Evolutionary conservation across 345 rosid species (phyloP).

Genomic region (Camelina hispida): DNA sequence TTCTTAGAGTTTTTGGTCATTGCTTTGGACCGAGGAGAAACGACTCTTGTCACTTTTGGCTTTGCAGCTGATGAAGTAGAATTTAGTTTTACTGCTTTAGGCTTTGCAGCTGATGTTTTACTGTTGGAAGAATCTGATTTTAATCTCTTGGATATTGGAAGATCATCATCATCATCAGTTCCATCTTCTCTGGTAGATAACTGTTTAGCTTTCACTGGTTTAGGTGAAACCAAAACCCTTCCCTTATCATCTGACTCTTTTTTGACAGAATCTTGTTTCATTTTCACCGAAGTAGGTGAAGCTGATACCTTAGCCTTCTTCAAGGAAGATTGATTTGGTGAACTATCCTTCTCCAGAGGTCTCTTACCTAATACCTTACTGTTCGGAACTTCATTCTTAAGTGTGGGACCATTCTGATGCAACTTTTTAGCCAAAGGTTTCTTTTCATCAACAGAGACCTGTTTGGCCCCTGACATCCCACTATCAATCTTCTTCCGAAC

Average conservation of each 20-base stretch:
- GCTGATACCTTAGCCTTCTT: constrained; percentile 73
- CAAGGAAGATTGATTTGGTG: constrained; percentile 52
- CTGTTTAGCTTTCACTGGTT: constrained; percentile 33
- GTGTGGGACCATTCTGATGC: constrained; percentile 69
- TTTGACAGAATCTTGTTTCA: constrained; percentile 60
- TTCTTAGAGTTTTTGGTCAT: constrained; percentile 59
- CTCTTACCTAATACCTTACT: constrained; percentile 61
- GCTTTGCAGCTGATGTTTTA: constrained; percentile 58
- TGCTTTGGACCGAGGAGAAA: constrained; percentile 62
- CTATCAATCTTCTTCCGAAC: constrained; percentile 48
- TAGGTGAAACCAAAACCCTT: constrained; percentile 33
- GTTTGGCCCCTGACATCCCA: constrained; percentile 56
- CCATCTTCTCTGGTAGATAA: constrained; percentile 44
- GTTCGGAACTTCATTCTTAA: constrained; percentile 54
- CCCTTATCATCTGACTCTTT: constrained; percentile 45
- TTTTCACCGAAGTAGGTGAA: constrained; percentile 50
- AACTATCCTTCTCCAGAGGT: constrained; percentile 62
- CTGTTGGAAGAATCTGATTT: constrained; percentile 53
- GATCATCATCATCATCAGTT: constrained; percentile 71
- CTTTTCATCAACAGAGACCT: constrained; percentile 51
- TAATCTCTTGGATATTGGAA: constrained; percentile 78
- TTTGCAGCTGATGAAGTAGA: constrained; percentile 55
- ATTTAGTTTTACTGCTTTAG: constrained; percentile 55
- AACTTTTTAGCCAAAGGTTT: constrained; percentile 57
- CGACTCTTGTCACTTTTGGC: constrained; percentile 55